A percentile compares a stretch with the other conserved stretches of the same genome.
phyloP scores from a whole-genome alignment of 2,329 filamentous ascomycete genomes.

The Sarocladium strictum region DNA sequence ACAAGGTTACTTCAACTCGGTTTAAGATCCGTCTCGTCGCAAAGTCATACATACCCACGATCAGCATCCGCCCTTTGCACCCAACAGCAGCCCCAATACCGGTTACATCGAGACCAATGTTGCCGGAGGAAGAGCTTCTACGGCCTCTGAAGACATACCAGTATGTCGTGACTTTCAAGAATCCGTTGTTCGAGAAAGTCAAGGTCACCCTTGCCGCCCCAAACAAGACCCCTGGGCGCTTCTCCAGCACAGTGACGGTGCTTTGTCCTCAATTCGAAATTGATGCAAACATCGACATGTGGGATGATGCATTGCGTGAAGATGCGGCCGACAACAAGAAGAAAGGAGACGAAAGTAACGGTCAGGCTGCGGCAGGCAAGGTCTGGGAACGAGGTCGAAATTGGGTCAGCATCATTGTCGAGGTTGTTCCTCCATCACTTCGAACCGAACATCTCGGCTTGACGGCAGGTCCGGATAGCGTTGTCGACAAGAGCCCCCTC shows the following conservation, averaged over 20 bases:
- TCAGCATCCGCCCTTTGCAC: slow-evolving; percentile 63
- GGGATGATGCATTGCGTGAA: slow-evolving; percentile 78
- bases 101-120: slow-evolving; percentile 25
- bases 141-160: slow-evolving; percentile 61
- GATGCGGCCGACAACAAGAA: slow-evolving; percentile 31
- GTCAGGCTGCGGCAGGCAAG: slow-evolving; percentile 77
- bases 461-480: slow-evolving; percentile 25
- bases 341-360: slow-evolving; percentile 33
- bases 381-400: slow-evolving; percentile 94
- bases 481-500: slow-evolving; percentile 39
- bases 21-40: slow-evolving; percentile 92
- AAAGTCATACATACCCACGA: slow-evolving; percentile 77
- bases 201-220: slow-evolving; percentile 85
- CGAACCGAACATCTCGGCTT: slow-evolving; percentile 29
- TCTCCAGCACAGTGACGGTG: slow-evolving; percentile 77
- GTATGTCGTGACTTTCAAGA: slow-evolving; percentile 84
- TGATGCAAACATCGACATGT: slow-evolving; percentile 82
- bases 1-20: slow-evolving; percentile 79
- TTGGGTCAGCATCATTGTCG: slow-evolving; percentile 90
- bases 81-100: slow-evolving; percentile 29
- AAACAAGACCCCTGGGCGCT: slow-evolving; percentile 67
- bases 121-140: slow-evolving; percentile 28
- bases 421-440: slow-evolving; percentile 67
- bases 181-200: slow-evolving; percentile 88
- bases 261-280: slow-evolving; percentile 93